These are phyloP conservation scores for Zelonia costaricensis DNA, from an alignment of 208 protist species.

Conservation along the genomic window DNA sequence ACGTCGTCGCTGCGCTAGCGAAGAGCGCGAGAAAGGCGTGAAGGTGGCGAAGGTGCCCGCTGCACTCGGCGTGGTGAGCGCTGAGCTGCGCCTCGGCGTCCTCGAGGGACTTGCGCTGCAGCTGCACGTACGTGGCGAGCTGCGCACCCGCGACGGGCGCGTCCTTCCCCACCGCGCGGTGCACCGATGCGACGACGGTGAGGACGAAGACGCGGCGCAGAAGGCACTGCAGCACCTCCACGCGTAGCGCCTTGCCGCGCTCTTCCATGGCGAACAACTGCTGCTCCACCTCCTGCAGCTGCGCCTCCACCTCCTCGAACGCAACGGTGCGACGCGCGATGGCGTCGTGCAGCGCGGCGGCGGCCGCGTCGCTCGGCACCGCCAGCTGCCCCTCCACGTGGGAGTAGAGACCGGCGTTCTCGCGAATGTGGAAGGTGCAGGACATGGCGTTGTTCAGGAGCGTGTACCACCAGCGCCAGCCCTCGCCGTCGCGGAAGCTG, in stretches of 20 bases:
- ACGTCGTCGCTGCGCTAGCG: not conserved
- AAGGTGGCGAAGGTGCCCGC: conserved; percentile 8
- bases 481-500: conserved; percentile 8
- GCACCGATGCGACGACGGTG: conserved; percentile 18
- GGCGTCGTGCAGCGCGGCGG: conserved; percentile 9
- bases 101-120: conserved; percentile 29
- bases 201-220: conserved; percentile 32
- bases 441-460: conserved; percentile 21
- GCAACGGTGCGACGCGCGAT: conserved; percentile 3
- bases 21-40: conserved; percentile 12
- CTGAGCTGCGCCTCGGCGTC: conserved; percentile 28
- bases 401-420: conserved; percentile 3
- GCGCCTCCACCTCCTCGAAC: conserved; percentile 12
- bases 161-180: conserved; percentile 25
- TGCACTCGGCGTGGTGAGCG: conserved; percentile 16
- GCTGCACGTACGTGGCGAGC: conserved; percentile 25
- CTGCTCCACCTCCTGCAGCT: conserved; percentile 14
- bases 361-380: not conserved
- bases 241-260: conserved; percentile 9
- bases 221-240: conserved; percentile 21
- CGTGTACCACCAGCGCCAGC: conserved; percentile 31
- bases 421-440: conserved; percentile 17
- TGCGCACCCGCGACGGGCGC: conserved; percentile 13
- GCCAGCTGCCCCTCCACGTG: conserved; percentile 4
- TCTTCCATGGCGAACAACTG: conserved; percentile 13